These are phyloP conservation scores for Leptomonas pyrrhocoris DNA, from an alignment of 208 protist species.

Conservation along the genomic window DNA sequence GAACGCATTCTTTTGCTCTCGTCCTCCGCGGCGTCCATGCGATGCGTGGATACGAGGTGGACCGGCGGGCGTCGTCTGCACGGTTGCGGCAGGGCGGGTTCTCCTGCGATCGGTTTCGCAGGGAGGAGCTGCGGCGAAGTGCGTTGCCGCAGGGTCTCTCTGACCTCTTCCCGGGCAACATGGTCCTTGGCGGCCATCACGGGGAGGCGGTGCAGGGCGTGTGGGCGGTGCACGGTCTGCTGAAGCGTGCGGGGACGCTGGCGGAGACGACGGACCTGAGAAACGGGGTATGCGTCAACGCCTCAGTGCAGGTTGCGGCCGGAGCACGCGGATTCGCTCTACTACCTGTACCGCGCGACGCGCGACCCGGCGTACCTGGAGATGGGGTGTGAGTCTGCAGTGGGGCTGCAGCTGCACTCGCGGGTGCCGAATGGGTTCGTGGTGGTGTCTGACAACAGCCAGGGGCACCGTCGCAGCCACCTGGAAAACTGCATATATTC, in stretches of 20 bases:
- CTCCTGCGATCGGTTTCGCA: background rate
- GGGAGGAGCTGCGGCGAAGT: slow-evolving; percentile 7
- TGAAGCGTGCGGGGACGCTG: slow-evolving; percentile 66
- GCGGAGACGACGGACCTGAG: slow-evolving; percentile 66
- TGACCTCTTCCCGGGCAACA: slow-evolving; percentile 81
- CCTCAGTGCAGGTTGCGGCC: slow-evolving; percentile 80
- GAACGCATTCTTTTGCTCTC: too few species aligned
- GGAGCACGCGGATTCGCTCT: slow-evolving; percentile 79
- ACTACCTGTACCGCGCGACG: slow-evolving; percentile 48
- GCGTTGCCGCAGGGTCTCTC: slow-evolving; percentile 62
- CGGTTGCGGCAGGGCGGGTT: slow-evolving; percentile 2
- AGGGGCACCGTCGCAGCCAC: background rate
- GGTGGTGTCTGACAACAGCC: slow-evolving; percentile 30
- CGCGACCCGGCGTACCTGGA: slow-evolving; percentile 61
- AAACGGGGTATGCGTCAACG: background rate
- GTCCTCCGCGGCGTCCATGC: background rate
- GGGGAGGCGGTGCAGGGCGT: slow-evolving; percentile 44
- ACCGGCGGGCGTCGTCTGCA: background rate
- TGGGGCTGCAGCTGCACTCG: slow-evolving; percentile 52
- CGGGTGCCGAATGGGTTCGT: slow-evolving; percentile 63
- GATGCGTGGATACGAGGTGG: background rate
- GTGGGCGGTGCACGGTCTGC: slow-evolving; percentile 66
- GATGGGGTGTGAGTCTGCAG: slow-evolving; percentile 71
- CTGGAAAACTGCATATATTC: slow-evolving; percentile 89
- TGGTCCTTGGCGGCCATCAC: slow-evolving; percentile 66